phyloP scores from a whole-genome alignment of 176 grass and related monocot species.

The Eremochloa ophiuroides region DNA sequence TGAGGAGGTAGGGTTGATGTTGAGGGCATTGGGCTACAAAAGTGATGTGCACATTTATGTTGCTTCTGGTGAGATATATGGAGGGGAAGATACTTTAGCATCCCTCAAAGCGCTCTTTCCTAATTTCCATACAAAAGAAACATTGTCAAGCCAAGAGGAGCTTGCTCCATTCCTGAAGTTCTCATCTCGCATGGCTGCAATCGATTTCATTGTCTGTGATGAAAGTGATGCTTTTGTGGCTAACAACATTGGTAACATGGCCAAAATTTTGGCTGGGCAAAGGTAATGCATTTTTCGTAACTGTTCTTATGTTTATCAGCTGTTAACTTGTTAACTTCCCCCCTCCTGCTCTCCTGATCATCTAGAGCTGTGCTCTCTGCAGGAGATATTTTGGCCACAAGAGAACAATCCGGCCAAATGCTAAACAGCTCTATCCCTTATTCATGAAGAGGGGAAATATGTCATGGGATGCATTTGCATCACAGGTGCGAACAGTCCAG shows the following conservation, averaged over 20 bases:
- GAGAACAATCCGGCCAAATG: slow-evolving; percentile 78
- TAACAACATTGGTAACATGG: slow-evolving; percentile 92
- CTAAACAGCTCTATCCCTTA: slow-evolving; percentile 75
- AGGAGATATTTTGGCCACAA: slow-evolving; percentile 92
- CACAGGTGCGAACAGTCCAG: slow-evolving; percentile 49
- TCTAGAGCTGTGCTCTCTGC: neutral
- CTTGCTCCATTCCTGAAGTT: slow-evolving; percentile 55
- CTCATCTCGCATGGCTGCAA: slow-evolving; percentile 87
- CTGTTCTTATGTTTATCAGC: neutral
- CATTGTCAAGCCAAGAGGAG: slow-evolving; percentile 57
- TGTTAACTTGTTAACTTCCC: neutral
- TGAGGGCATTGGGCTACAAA: slow-evolving; percentile 67
- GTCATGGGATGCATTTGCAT: slow-evolving; percentile 70
- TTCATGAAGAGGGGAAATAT: slow-evolving; percentile 59
- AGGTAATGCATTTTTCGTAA: slow-evolving; percentile 42
- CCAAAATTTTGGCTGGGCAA: slow-evolving; percentile 68
- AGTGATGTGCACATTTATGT: slow-evolving; percentile 74
- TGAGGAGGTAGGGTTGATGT: slow-evolving; percentile 83
- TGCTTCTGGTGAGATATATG: slow-evolving; percentile 94
- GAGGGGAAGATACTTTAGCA: slow-evolving; percentile 66
- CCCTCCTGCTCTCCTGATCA: neutral
- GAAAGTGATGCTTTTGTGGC: slow-evolving; percentile 89
- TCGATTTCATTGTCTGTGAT: slow-evolving; percentile 93
- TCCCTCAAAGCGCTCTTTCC: slow-evolving; percentile 73
- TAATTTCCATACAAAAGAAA: slow-evolving; percentile 91